phyloP scores from a whole-genome alignment of 345 rosid species.

The Gossypium australe region DNA sequence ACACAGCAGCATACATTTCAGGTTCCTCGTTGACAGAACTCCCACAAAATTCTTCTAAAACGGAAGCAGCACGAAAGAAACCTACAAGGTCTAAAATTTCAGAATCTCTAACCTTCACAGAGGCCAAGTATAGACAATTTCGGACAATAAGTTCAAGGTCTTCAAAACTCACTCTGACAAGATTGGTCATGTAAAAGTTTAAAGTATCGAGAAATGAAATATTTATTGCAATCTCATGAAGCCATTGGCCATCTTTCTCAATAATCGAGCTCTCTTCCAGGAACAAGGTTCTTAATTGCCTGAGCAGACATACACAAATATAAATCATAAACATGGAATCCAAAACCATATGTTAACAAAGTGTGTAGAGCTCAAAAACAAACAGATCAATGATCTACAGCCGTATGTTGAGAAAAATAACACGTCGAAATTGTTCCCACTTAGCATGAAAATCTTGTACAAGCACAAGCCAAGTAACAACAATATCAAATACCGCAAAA shows the following conservation, averaged over 20 bases:
- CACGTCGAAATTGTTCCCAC: too few species aligned
- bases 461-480: too few species aligned
- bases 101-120: slow-evolving; percentile 67
- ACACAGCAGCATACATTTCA: slow-evolving; percentile 38
- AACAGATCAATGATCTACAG: too few species aligned
- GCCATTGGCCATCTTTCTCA: slow-evolving; percentile 80
- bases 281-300: slow-evolving; percentile 67
- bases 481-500: too few species aligned
- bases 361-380: too few species aligned
- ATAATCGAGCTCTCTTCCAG: slow-evolving; percentile 72
- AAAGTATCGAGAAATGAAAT: slow-evolving; percentile 66
- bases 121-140: slow-evolving; percentile 58
- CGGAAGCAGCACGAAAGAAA: slow-evolving; percentile 63
- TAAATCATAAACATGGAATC: neutral
- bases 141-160: slow-evolving; percentile 78
- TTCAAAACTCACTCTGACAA: slow-evolving; percentile 35
- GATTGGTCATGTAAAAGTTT: slow-evolving; percentile 78
- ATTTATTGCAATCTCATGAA: slow-evolving; percentile 73
- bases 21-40: slow-evolving; percentile 41
- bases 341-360: too few species aligned
- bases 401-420: too few species aligned
- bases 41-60: slow-evolving; percentile 55
- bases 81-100: slow-evolving; percentile 67
- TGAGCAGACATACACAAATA: slow-evolving; percentile 24
- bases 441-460: too few species aligned